Percentiles rank a stretch among this genome's conserved stretches.
phyloP scores from a whole-genome alignment of 139 green algal species.

The Deuterostichococcus epilithicus region DNA sequence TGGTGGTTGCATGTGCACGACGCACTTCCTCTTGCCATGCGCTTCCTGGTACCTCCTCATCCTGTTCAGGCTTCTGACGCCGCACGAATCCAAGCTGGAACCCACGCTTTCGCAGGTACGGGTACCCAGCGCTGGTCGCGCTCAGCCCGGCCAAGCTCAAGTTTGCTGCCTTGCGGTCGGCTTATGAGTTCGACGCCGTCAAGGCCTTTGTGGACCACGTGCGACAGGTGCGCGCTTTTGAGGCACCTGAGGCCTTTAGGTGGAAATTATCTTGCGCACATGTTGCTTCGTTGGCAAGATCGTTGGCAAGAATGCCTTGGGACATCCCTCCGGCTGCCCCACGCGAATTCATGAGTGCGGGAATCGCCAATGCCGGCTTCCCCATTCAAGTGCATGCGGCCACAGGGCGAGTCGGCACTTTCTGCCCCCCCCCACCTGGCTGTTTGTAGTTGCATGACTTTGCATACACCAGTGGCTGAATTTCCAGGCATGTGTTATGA shows the following conservation, averaged over 20 bases:
- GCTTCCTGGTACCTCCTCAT: background rate
- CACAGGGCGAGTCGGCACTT: background rate
- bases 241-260: background rate
- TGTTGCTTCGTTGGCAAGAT: background rate
- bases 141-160: slow-evolving; percentile 55
- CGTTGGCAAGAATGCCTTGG: background rate
- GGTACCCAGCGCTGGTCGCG: slow-evolving; percentile 75
- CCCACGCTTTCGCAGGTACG: slow-evolving; percentile 25
- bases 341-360: background rate
- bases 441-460: slow-evolving; percentile 2
- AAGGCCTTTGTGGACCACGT: slow-evolving; percentile 55
- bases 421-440: slow-evolving; percentile 17
- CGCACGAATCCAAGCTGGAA: background rate
- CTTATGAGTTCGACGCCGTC: slow-evolving; percentile 46
- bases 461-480: slow-evolving; percentile 5
- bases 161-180: slow-evolving; percentile 29
- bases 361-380: too few species aligned
- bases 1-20: background rate
- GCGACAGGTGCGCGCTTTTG: slow-evolving; percentile 21
- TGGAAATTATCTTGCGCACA: background rate
- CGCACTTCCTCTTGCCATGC: background rate
- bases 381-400: background rate
- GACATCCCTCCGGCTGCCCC: slow-evolving; percentile 5
- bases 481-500: slow-evolving; percentile 1
- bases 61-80: background rate